Conservation (phyloP, 768 basidiomycete genomes). For the Hirschioporus abietinus region DNA sequence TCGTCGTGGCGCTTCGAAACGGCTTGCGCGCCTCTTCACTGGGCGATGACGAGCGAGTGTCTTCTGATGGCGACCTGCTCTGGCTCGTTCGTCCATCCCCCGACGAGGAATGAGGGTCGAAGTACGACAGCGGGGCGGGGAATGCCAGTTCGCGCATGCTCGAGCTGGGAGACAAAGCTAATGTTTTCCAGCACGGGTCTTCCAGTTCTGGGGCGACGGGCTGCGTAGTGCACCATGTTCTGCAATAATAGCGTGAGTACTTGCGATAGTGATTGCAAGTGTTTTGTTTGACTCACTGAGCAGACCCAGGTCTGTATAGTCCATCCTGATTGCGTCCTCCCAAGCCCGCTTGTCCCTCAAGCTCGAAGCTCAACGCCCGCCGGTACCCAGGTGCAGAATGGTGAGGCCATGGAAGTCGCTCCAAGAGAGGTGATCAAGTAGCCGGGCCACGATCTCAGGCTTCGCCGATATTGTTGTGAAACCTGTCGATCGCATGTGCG, state of each 20-base stretch:
- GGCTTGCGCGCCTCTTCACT: constrained; percentile 7
- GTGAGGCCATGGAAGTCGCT: constrained; percentile 34
- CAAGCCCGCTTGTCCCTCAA: constrained; percentile 37
- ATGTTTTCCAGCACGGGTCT: constrained; percentile 22
- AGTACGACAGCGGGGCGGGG: constrained; percentile 65
- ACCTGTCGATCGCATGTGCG: constrained; percentile 6
- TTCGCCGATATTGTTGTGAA: constrained; percentile 25
- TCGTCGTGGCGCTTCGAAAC: constrained; percentile 3
- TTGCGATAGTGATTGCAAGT: constrained; percentile 43
- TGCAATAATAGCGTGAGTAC: constrained; percentile 75
- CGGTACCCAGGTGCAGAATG: constrained; percentile 56
- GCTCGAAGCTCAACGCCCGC: constrained; percentile 34
- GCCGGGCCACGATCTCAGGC: constrained; percentile 22
- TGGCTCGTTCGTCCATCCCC: too few species aligned
- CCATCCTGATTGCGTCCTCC: too few species aligned
- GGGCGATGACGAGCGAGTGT: constrained; percentile 1
- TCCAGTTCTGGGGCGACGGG: constrained; percentile 44
- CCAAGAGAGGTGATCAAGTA: constrained; percentile 32
- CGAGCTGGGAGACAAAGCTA: constrained; percentile 23
- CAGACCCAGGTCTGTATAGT: too few species aligned
- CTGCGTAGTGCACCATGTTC: constrained; percentile 50
- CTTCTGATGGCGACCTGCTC: too few species aligned
- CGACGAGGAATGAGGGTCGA: too few species aligned
- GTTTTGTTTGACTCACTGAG: too few species aligned
- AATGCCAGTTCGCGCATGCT: constrained; percentile 56